Percentiles rank a stretch among this genome's conserved stretches.
Conservation (phyloP, 2,329 filamentous ascomycete genomes). For the Bipolaris oryzae region DNA sequence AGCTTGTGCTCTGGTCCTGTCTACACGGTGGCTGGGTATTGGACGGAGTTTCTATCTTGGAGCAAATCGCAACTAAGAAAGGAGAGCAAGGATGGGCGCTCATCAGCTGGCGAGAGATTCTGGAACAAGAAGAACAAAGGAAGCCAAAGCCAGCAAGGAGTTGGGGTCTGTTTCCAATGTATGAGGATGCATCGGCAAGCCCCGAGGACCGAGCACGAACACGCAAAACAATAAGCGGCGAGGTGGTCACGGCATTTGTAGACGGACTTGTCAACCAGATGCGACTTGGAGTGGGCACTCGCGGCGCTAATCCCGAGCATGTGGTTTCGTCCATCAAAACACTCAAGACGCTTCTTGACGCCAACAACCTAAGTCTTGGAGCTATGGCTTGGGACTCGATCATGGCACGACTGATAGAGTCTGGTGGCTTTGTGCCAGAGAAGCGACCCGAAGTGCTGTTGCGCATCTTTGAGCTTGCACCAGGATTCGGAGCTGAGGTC, state of each 20-base stretch:
- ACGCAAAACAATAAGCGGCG: slow-evolving; percentile 60
- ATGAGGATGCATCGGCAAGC: slow-evolving; percentile 23
- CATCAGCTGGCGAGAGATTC: slow-evolving; percentile 53
- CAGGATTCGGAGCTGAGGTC: slow-evolving; percentile 51
- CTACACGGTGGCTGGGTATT: slow-evolving; percentile 55
- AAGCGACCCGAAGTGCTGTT: slow-evolving; percentile 54
- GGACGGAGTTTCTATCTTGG: slow-evolving; percentile 52
- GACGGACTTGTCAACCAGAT: slow-evolving; percentile 58
- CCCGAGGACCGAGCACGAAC: slow-evolving; percentile 40
- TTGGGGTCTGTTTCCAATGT: slow-evolving; percentile 36
- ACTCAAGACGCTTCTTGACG: slow-evolving; percentile 48
- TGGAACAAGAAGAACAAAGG: slow-evolving; percentile 39
- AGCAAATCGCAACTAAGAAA: slow-evolving; percentile 31
- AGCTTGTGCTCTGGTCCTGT: slow-evolving; percentile 60
- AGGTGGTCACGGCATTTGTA: slow-evolving; percentile 62
- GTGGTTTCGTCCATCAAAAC: slow-evolving; percentile 43
- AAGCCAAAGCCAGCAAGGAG: slow-evolving; percentile 15
- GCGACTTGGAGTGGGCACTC: slow-evolving; percentile 51
- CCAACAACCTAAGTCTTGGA: slow-evolving; percentile 48
- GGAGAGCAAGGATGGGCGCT: slow-evolving; percentile 36
- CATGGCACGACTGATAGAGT: slow-evolving; percentile 58
- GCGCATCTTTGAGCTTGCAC: slow-evolving; percentile 47
- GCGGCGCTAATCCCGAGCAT: slow-evolving; percentile 46
- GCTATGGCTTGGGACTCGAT: slow-evolving; percentile 54
- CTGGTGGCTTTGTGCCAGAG: slow-evolving; percentile 53